Percentiles rank a stretch among this genome's conserved stretches.
Conservation (phyloP, 345 rosid genomes). For the Trapa bicornis region DNA sequence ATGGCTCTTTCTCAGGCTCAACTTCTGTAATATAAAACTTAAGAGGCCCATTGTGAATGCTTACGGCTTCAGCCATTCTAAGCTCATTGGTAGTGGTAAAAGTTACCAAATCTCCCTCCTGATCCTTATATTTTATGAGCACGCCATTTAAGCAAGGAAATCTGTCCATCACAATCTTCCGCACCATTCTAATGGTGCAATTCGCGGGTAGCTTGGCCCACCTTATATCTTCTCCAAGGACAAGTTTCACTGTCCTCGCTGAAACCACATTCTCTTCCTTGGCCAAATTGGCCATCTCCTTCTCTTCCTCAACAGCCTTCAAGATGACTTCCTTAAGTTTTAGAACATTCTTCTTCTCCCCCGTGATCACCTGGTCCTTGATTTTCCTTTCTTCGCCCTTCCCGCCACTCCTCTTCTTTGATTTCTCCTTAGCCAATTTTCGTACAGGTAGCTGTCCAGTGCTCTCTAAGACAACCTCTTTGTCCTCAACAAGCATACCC, state of each 20-base stretch:
- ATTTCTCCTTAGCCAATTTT: constrained; percentile 55
- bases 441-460: constrained; percentile 26
- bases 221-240: constrained; percentile 85
- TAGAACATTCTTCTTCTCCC: constrained; percentile 15
- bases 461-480: constrained; percentile 38
- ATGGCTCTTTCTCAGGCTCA: constrained; percentile 66
- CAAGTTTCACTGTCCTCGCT: constrained; percentile 68
- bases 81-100: constrained; percentile 78
- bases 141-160: constrained; percentile 64
- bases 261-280: constrained; percentile 37
- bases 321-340: constrained; percentile 15
- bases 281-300: constrained; percentile 24
- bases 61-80: constrained; percentile 47
- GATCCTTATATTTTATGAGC: constrained; percentile 72
- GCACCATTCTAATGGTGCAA: constrained; percentile 50
- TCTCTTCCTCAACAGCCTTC: constrained; percentile 38
- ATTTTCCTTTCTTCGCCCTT: constrained; percentile 16
- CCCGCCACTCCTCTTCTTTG: constrained; percentile 43
- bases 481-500: constrained; percentile 59
- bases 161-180: constrained; percentile 69
- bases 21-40: constrained; percentile 70
- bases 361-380: constrained; percentile 24
- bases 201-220: constrained; percentile 68
- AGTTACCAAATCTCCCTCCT: constrained; percentile 88
- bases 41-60: constrained; percentile 46